phyloP scores from a whole-genome alignment of 306 rosid species.

The Pyrus betulifolia region DNA sequence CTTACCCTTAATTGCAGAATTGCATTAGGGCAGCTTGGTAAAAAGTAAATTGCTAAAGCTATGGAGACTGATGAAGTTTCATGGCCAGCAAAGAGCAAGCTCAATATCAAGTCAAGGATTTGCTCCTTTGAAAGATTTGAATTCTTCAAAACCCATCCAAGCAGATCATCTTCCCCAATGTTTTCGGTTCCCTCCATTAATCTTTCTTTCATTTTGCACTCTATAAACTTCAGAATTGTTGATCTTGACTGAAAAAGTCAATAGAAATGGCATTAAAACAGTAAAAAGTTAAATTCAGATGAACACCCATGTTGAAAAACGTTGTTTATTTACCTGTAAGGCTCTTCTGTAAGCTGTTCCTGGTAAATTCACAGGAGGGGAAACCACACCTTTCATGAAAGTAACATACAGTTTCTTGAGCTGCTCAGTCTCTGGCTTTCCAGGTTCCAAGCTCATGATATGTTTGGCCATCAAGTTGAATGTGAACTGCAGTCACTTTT shows the following conservation, averaged over 20 bases:
- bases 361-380: constrained; percentile 81
- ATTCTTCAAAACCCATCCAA: constrained; percentile 82
- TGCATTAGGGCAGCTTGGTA: constrained; percentile 65
- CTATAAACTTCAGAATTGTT: constrained; percentile 75
- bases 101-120: constrained; percentile 78
- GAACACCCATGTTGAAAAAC: background rate
- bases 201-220: constrained; percentile 67
- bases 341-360: constrained; percentile 92
- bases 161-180: constrained; percentile 71
- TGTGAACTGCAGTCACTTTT: constrained; percentile 60
- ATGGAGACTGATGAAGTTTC: constrained; percentile 94
- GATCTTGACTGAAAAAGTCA: constrained; percentile 48
- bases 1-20: constrained; percentile 64
- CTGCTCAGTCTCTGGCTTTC: constrained; percentile 71
- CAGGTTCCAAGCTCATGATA: constrained; percentile 90
- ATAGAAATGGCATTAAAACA: background rate
- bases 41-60: constrained; percentile 72
- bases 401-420: constrained; percentile 74
- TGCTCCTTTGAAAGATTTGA: constrained; percentile 87
- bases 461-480: constrained; percentile 92
- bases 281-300: background rate
- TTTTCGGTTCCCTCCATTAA: constrained; percentile 22
- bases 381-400: constrained; percentile 93
- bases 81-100: constrained; percentile 95
- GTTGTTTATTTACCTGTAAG: constrained; percentile 44